Evolutionary conservation across 805 yeast species (phyloP), one percentile per base, ranked within the genome.

Genomic region (Hanseniaspora vineae): DNA sequence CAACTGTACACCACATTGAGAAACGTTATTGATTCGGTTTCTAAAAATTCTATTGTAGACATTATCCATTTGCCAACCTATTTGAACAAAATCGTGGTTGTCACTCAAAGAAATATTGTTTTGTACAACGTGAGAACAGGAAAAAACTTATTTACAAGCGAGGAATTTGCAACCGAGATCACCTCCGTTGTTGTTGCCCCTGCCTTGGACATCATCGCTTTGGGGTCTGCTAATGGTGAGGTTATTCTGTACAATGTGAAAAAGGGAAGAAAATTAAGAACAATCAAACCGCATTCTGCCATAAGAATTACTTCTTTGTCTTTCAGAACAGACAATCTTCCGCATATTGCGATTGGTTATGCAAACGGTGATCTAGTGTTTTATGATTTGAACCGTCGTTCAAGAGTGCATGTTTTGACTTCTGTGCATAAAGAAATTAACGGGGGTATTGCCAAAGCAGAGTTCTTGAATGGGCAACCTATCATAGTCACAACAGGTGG

Each of bases 51-150:
- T 3, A 15, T 37, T 17, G 11, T 17, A n/a, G 40, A 37, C 12
- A n/a, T 37, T n/a, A 37, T 37, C n/a, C 99, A 92, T 62, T 81
- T 90, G 45, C 89, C 97, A 31, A 90, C 99, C 0, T 89, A 90
- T 60, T 65, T 94, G 58, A 92, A 92, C 69, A 92, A 92, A 60
- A 68, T 94, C 29, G 81, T 84, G 1, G 79, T 90, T 31, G 85
- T 89, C n/a, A 85, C 97, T 1, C 70, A 80, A 4, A 63, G 75
- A 2, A 72, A 75, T 43, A 49, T 89, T 13, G 62, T 77, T 46
- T 66, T 94, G 29, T 75, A 73, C 65, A 94, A 92, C 58, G 69
- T 89, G 48, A 76, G 86, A 56, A 78, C 95, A 0, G 88, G 87
- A 1, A 86, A 82, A 61, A 39, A 80, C 23, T 55, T 92, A 20